Percentiles rank a stretch among this genome's conserved stretches.
Evolutionary conservation across 2,329 filamentous ascomycete genomes (phyloP).

Genomic region (Microcyclospora tardicrescens): DNA sequence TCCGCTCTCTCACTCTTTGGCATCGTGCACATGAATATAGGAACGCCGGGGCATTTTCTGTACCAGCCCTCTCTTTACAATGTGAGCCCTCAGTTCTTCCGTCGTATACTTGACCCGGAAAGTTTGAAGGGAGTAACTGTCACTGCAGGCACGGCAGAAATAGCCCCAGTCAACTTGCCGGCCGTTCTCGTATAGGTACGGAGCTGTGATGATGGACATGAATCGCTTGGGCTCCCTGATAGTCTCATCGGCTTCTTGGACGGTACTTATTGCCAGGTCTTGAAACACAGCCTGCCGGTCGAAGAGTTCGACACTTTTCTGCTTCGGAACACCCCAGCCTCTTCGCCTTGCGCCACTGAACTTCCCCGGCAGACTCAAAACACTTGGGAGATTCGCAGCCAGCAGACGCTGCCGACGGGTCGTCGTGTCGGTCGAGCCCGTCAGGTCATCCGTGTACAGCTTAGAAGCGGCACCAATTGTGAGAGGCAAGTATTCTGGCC

Average conservation of each 20-base stretch:
- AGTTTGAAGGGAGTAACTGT: background rate
- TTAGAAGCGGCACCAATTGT: background rate
- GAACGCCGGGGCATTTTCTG: too few species aligned
- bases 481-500: conserved; percentile 13
- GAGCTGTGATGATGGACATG: background rate
- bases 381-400: background rate
- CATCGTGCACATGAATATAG: too few species aligned
- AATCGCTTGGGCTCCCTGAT: background rate
- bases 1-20: too few species aligned
- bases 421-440: too few species aligned
- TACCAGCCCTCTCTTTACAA: too few species aligned
- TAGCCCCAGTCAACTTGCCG: background rate
- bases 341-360: background rate
- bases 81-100: too few species aligned
- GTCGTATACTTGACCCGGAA: too few species aligned
- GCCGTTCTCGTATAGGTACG: background rate
- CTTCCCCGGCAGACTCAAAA: background rate
- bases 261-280: background rate
- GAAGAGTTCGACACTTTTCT: background rate
- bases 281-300: background rate
- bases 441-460: background rate
- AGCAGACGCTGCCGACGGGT: background rate
- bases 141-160: background rate
- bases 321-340: too few species aligned
- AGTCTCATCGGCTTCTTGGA: background rate